Conservation (phyloP, 768 basidiomycete genomes). For the Mycena vitilis region DNA sequence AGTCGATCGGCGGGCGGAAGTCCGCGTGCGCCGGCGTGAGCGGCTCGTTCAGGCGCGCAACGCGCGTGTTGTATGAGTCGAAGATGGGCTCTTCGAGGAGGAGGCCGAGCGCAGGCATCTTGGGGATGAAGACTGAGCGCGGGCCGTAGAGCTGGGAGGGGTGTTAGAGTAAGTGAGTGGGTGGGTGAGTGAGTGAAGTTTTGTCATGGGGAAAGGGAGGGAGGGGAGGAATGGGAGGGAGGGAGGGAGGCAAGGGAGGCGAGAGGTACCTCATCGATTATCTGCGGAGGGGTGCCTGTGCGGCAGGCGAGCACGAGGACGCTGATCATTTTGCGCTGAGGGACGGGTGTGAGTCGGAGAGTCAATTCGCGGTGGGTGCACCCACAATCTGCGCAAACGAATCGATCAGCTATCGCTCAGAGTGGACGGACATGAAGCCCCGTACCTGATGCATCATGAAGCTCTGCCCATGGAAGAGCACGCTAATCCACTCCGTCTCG, state of each 20-base stretch:
- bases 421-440: conserved; percentile 38
- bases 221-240: background rate
- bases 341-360: conserved; percentile 33
- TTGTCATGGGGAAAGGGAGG: no score
- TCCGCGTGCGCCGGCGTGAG: conserved; percentile 65
- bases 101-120: conserved; percentile 95
- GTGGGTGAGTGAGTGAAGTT: no score
- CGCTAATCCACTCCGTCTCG: conserved; percentile 94
- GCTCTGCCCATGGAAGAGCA: conserved; percentile 95
- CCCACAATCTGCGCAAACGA: conserved; percentile 60
- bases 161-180: background rate
- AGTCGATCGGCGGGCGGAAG: conserved; percentile 79
- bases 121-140: conserved; percentile 84
- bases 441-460: conserved; percentile 98
- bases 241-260: background rate
- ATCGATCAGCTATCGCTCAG: conserved; percentile 8
- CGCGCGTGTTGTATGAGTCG: conserved; percentile 76
- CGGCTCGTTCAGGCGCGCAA: conserved; percentile 62
- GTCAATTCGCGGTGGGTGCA: conserved; percentile 10
- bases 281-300: conserved; percentile 75
- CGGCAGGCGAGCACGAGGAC: conserved; percentile 83
- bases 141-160: conserved; percentile 77
- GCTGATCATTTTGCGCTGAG: conserved; percentile 96
- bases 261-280: conserved; percentile 75
- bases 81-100: conserved; percentile 91